Evolutionary conservation across 352 stramenopile species (phyloP).

Genomic region (Peronospora belbahrii): DNA sequence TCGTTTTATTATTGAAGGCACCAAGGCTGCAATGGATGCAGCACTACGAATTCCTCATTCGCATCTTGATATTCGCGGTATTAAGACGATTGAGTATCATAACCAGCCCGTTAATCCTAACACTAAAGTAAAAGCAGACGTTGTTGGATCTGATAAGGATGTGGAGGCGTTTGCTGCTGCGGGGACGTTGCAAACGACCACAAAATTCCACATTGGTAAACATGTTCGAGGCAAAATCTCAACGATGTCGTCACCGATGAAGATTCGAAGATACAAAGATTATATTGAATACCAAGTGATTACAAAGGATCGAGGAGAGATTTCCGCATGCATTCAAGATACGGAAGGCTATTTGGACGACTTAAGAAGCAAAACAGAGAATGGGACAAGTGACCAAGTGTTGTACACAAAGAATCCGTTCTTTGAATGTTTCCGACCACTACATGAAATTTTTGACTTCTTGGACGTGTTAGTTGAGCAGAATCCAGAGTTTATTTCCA

Average conservation of each 20-base stretch:
- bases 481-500: slow-evolving; percentile 44
- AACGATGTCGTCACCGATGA: slow-evolving; percentile 13
- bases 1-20: slow-evolving; percentile 29
- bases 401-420: slow-evolving; percentile 45
- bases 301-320: slow-evolving; percentile 34
- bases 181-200: slow-evolving; percentile 14
- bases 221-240: slow-evolving; percentile 18
- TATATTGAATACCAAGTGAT: slow-evolving; percentile 25
- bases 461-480: slow-evolving; percentile 38
- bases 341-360: slow-evolving; percentile 42
- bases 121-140: slow-evolving; percentile 20
- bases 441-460: slow-evolving; percentile 55
- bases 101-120: slow-evolving; percentile 7
- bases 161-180: slow-evolving; percentile 18
- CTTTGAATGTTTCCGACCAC: slow-evolving; percentile 67
- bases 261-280: slow-evolving; percentile 25
- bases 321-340: slow-evolving; percentile 34
- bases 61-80: slow-evolving; percentile 26
- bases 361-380: slow-evolving; percentile 13
- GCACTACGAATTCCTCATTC: slow-evolving; percentile 13
- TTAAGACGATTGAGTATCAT: slow-evolving; percentile 13
- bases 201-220: slow-evolving; percentile 12
- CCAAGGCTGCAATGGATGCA: slow-evolving; percentile 23
- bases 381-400: not conserved
- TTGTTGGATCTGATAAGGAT: slow-evolving; percentile 25